Evolutionary conservation across 2,329 filamentous ascomycete species (phyloP).

Genomic region (Diaporthe sp.): DNA sequence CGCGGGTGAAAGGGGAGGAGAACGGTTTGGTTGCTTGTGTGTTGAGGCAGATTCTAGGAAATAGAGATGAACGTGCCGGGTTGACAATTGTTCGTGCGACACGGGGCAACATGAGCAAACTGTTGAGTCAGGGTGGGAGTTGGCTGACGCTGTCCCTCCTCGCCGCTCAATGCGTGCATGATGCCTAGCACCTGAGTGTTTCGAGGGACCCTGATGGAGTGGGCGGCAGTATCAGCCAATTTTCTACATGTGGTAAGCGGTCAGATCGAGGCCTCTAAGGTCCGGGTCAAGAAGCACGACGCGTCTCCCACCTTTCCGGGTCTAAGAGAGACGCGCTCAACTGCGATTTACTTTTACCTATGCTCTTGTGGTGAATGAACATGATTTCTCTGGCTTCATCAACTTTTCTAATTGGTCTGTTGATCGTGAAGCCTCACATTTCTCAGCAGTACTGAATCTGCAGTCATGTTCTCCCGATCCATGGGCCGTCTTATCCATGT

Average conservation of each 20-base stretch:
- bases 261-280: neutral
- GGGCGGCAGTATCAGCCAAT: slow-evolving; percentile 17
- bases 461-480: slow-evolving; percentile 30
- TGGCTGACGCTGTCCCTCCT: neutral
- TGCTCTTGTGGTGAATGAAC: no score
- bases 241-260: slow-evolving; percentile 11
- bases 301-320: neutral
- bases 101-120: slow-evolving; percentile 27
- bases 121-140: neutral
- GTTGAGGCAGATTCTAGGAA: neutral
- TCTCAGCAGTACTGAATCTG: neutral
- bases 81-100: slow-evolving; percentile 32
- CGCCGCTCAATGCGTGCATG: slow-evolving; percentile 9
- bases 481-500: slow-evolving; percentile 22
- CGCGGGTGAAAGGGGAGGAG: neutral
- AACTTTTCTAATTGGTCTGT: neutral
- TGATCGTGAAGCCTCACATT: neutral
- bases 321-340: slow-evolving; percentile 3
- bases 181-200: slow-evolving; percentile 18
- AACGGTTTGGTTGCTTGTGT: neutral
- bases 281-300: slow-evolving; percentile 12
- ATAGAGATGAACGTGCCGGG: neutral
- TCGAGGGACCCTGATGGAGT: slow-evolving; percentile 28
- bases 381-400: neutral
- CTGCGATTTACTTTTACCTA: neutral